phyloP scores from a whole-genome alignment of 257 asterid genomes.

The Marsdenia floribunda region DNA sequence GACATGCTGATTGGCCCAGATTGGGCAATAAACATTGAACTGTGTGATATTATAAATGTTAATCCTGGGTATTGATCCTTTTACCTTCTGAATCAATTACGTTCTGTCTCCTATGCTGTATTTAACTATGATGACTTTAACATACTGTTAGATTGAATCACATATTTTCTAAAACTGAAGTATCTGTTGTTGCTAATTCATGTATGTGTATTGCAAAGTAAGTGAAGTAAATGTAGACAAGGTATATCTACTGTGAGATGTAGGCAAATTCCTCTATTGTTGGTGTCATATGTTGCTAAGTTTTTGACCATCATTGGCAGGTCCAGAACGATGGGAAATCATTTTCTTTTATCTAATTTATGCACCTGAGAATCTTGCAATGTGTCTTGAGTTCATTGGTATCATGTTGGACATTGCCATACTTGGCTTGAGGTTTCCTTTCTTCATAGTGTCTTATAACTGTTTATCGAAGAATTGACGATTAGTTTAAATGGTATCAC shows the following conservation, averaged over 20 bases:
- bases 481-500: neutral
- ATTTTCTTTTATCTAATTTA: neutral
- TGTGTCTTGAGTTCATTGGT: neutral
- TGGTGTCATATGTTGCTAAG: neutral
- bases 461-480: neutral
- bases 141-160: neutral
- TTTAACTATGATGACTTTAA: neutral
- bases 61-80: slow-evolving; percentile 59
- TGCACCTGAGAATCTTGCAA: neutral
- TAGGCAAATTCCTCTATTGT: neutral
- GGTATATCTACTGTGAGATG: neutral
- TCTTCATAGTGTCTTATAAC: neutral
- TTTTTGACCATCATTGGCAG: neutral
- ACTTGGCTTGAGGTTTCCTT: neutral
- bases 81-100: neutral
- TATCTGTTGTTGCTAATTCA: neutral
- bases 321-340: neutral
- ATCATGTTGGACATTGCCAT: neutral
- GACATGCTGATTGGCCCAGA: slow-evolving; percentile 93
- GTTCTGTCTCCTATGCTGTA: neutral
- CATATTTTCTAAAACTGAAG: neutral
- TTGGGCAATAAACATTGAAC: slow-evolving; percentile 95
- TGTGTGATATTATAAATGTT: slow-evolving; percentile 73
- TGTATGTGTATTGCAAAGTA: neutral
- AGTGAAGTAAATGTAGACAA: neutral